Base-by-base conservation (phyloP, 2,329 filamentous ascomycete genomes). In the Exophiala phaeomuriformis region DNA sequence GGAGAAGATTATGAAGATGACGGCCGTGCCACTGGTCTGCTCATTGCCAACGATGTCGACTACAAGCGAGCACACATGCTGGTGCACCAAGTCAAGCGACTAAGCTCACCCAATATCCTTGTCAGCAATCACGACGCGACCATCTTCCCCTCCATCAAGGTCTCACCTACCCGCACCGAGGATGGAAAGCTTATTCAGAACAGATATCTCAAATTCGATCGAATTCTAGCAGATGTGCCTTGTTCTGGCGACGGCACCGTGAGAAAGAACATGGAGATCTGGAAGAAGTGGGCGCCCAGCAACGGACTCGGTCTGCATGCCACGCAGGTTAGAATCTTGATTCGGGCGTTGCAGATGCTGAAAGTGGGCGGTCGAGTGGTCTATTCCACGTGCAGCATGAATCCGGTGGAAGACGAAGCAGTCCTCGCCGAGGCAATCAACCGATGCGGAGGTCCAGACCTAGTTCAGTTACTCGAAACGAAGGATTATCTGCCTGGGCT, bases 371-470 rank as follows among this genome's bases (percentile, higher is more conserved):
- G 93, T 48, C 83, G 90, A 59, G 88, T 97, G 30, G 91, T 98
- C 49, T 98, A 97, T 74, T 97, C 91, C 2, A 98, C 93, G 19
- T 98, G 93, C 78, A 96, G 90, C 70, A 89, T 98, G 87, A 98
- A 98, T 72, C 93, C 93, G 0, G 83, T 97, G 30, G 93, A 98
- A 75, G 95, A 98, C 66, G 93, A 98, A 72, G 85, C 93, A 4
- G 90, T 97, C 10, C 77, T 98, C 56, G 83, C 88, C 1, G 85
- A 86, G 29, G 93, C 93, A 7, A 90, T 98, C 63, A 86, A 90
- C 63, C 81, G 90, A 52, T 97, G 90, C 65, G 93, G 93, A 58
- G 93, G 93, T 2, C 72, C 81, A 3, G 77, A 79, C 9, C 93
- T 90, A 66, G 86, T 98, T 47, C 80, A 86, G 60, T 84, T 98